A percentile compares a stretch with the other conserved stretches of the same genome.
phyloP scores from a whole-genome alignment of 2,329 filamentous ascomycete species.

The Fusarium sp. region DNA sequence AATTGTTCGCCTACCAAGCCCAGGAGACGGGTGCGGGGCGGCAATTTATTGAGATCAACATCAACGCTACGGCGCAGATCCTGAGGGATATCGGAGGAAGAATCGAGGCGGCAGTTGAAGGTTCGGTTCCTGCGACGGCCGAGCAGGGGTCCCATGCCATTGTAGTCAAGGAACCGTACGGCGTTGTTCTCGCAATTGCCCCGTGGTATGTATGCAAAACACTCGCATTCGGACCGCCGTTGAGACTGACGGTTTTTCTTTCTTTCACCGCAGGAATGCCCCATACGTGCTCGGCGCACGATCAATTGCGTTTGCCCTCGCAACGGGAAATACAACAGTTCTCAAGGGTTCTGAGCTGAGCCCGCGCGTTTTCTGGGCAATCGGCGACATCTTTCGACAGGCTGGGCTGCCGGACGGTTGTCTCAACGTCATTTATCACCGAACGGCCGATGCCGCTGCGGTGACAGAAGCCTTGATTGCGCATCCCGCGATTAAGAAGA shows the following conservation, averaged over 20 bases:
- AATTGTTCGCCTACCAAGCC: constrained; percentile 68
- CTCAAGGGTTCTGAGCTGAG: constrained; percentile 75
- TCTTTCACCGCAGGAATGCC: neutral
- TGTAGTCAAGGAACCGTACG: neutral
- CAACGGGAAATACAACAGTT: constrained; percentile 72
- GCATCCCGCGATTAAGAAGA: constrained; percentile 73
- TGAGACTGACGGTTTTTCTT: neutral
- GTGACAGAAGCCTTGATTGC: constrained; percentile 75
- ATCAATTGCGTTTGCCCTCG: neutral
- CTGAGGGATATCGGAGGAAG: constrained; percentile 31
- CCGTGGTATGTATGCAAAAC: neutral
- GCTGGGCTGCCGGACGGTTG: constrained; percentile 80
- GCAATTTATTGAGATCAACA: constrained; percentile 53
- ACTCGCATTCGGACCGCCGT: neutral
- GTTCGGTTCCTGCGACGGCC: neutral
- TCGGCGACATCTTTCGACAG: constrained; percentile 71
- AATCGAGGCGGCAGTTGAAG: neutral
- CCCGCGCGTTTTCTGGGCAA: constrained; percentile 69
- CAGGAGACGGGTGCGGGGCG: constrained; percentile 54
- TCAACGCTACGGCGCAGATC: constrained; percentile 46
- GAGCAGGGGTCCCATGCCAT: neutral
- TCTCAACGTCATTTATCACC: constrained; percentile 75
- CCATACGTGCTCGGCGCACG: neutral
- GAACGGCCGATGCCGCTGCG: constrained; percentile 70
- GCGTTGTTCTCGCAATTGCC: neutral